Base-by-base conservation (phyloP, 768 basidiomycete species). In the Calvatia gigantea region DNA sequence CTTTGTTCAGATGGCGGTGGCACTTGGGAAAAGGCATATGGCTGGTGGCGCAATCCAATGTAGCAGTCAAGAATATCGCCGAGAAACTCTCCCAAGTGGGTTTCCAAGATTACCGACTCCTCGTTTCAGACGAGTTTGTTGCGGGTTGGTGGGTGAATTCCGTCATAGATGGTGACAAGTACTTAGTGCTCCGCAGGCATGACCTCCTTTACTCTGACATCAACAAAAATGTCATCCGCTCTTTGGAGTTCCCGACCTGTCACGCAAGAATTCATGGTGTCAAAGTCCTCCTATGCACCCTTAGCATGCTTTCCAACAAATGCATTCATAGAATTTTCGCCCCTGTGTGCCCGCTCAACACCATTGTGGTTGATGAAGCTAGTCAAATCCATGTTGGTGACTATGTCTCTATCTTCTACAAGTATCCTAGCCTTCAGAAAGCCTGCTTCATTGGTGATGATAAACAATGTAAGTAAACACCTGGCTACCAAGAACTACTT, bases 31-130 rank as follows among this genome's bases (percentile, higher is more conserved):
- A 17, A 60, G 84, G 87, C 0, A 83, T 91, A 11, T 94, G 89
- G 87, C 80, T 94, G 4, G 73, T 91, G 64, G 89, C 91, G 31
- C 88, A 94, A 64, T 88, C 87, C 15, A 94, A 94, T 73, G 83
- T 93, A 46, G 91, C 89, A 44, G 91, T 93, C 19, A 92, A 91
- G 68, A 93, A 94, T 61, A 92, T 94, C 71, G 91, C 89, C 50
- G 87, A 89, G 63, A 90, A 91, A 71, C 71, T 94, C 15, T 68
- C 74, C n/a, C 68, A 76, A 6, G 72, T 79, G 63, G 75, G 71
- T 0, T 81, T 89, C 56, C 41, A 60, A 2, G 60, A 79, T 7
- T 94, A 84, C 79, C 83, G 73, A 58, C 73, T 94, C 2, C 65
- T 93, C 2, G 86, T 92, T n/a, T 86, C 91, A 1, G 70, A 67